Base-by-base conservation (phyloP, 768 basidiomycete genomes). In the Serendipita sp. region DNA sequence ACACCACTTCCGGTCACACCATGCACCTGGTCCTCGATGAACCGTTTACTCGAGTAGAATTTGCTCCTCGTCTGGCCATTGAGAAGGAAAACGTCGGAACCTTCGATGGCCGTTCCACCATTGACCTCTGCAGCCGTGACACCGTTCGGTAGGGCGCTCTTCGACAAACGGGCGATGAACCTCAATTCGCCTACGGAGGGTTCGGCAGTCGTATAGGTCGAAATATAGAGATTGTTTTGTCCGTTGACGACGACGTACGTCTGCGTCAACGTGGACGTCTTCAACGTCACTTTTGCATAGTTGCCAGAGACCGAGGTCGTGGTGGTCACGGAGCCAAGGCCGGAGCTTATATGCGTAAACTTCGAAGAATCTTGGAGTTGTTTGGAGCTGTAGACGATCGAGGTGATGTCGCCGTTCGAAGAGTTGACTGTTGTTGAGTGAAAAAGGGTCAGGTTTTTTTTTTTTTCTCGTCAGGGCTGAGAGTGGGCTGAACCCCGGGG, bases 11-110 rank as follows among this genome's bases (percentile, higher is more conserved):
- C 78, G 63, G 77, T 77, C 16, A 79, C 77, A 29, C 78, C 78
- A 64, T 80, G 78, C 11, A 80, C 76, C 68, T 78, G 77, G 68
- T 81, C 79, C n/a, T 75, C 68, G 62, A 80, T 81, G 72, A 80
- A 79, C 29, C 75, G 78, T 64, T 77, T 71, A 44, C 63, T 64
- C 4, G 67, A 66, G 55, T 65, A 68, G 50, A 48, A 80, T 68
- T 80, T 79, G 64, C 76, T 78, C 18, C 77, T 74, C 3, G 78
- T 80, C 68, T 79, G 75, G 2, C 78, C 78, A 63, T 76, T 73
- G 44, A 77, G 63, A 37, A 73, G 63, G 69, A 72, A 80, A 11
- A 80, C 79, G 66, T 80, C 79, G 0, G 75, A 73, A 23, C 79
- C 79, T 70, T 79, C 79, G 48, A 80, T 76, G 18, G 75, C 76